Evolutionary conservation across 2,329 filamentous ascomycete genomes (phyloP), one percentile per base, ranked within the genome.

Genomic region (Paracoccidioides brasiliensis): DNA sequence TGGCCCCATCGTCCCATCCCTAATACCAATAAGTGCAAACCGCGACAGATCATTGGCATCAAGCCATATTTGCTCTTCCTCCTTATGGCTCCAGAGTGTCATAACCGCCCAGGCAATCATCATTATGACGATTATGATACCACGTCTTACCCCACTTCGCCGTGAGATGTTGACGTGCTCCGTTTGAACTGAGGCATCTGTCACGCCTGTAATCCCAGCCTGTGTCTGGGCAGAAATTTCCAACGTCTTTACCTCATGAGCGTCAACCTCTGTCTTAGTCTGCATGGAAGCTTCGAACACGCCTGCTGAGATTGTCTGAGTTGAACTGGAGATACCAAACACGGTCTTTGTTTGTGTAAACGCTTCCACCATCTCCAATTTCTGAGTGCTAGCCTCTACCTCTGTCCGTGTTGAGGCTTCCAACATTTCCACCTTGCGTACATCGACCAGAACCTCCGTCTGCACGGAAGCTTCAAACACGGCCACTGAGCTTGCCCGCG

Each of bases 21-120:
- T 35, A 41, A 55, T 48, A 4, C 45, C 48, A 51, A 54, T 22
- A 22, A 56, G 32, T 33, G 45, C 28, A 42, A 35, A 22, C 32
- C 53, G 57, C 12, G 57, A 56, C 40, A 43, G 32, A 6, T 51
- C 57, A 37, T 61, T 61, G 56, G 58, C 60, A 48, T 55, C 58
- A 10, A 57, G 41, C 60, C 60, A 61, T 30, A 58, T n/a, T 40
- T 46, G 28, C 43, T 52, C 37, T 14, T 60, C 56, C 22, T 49
- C 55, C n/a, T 28, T 41, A 14, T 52, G 52, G n/a, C 53, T 41
- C 51, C 53, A 58, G 42, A 56, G 40, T 14, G 55, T 15, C 15
- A 57, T n/a, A 14, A 42, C 45, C 33, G 45, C 56, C 57, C 57
- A 58, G 35, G 55, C 38, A 45, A 61, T 33, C 55, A 61, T 50